Percentiles rank a stretch among this genome's conserved stretches.
These are phyloP conservation scores for Epichloe uncinata DNA, from an alignment of 2,329 filamentous ascomycete species.

Conservation along the genomic window DNA sequence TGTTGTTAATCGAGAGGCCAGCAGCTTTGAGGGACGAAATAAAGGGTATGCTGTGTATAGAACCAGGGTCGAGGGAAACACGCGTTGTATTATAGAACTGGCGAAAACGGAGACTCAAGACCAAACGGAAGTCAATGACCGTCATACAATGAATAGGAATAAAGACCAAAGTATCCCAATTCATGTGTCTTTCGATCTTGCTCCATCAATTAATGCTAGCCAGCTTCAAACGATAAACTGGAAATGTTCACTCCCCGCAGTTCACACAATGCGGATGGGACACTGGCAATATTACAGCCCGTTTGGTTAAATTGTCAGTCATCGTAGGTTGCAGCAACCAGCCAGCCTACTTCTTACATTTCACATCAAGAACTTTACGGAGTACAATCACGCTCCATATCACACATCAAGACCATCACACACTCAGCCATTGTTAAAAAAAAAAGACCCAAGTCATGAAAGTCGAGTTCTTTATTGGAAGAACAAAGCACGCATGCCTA, in stretches of 20 bases:
- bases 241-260: no score
- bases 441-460: constrained; percentile 6
- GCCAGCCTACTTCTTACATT: no score
- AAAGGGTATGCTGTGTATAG: not conserved
- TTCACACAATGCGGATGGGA: no score
- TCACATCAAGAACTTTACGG: no score
- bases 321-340: no score
- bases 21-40: not conserved
- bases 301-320: no score
- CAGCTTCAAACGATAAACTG: no score
- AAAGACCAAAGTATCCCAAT: not conserved
- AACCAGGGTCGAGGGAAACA: not conserved
- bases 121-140: not conserved
- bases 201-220: not conserved
- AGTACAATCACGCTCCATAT: not conserved
- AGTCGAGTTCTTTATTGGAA: constrained; percentile 24
- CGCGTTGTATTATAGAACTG: not conserved
- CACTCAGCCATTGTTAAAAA: not conserved
- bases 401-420: not conserved
- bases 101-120: not conserved
- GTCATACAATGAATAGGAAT: not conserved
- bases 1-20: not conserved
- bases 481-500: constrained; percentile 26
- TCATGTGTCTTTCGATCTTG: not conserved
- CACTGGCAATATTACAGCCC: no score